Evolutionary conservation across 2,329 filamentous ascomycete species (phyloP), one percentile per base, ranked within the genome.

Genomic region (Stachybotrys elegans): DNA sequence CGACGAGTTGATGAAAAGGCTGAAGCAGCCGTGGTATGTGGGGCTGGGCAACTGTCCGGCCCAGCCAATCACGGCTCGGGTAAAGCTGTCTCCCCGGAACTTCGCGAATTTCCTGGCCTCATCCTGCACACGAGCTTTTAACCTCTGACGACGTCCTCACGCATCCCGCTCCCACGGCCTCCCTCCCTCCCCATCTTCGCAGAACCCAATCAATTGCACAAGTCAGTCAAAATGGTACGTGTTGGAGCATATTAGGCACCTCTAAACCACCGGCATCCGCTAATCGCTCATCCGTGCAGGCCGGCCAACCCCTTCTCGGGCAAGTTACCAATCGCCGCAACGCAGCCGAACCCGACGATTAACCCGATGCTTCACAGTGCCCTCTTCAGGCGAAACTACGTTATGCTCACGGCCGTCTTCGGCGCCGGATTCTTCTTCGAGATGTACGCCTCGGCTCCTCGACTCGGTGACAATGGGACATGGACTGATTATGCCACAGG

Each of bases 321-420:
- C 63, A 68, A 67, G 66, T 65, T 44, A 42, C 45, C 45, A 46
- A 44, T 44, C 47, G 44, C 54, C 49, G 43, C 36, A 49, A 49
- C 48, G 41, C 46, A 40, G 46, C 44, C 43, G 44, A 51, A n/a
- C 23, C 27, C 45, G 48, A 48, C 49, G 49, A 48, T 57, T 63
- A 51, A 65, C 48, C 35, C 47, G 38, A 46, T 41, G 22, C 32
- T 22, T 19, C 50, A 54, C 70, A 97, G 93, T 76, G 70, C 81
- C 62, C 61, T 97, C 57, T 84, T 97, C 77, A 84, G 86, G 69
- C 84, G 79, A 66, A 98, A 98, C 78, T 85, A 79, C 59, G 76
- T 86, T 66, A 95, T 95, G 81, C 76, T 98, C 60, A 84, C 81
- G 55, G 78, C 83, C 53, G 87, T 98, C 64, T 98, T 98, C 67